Evolutionary conservation across 768 basidiomycete species (phyloP).

Genomic region (Collybia nuda): DNA sequence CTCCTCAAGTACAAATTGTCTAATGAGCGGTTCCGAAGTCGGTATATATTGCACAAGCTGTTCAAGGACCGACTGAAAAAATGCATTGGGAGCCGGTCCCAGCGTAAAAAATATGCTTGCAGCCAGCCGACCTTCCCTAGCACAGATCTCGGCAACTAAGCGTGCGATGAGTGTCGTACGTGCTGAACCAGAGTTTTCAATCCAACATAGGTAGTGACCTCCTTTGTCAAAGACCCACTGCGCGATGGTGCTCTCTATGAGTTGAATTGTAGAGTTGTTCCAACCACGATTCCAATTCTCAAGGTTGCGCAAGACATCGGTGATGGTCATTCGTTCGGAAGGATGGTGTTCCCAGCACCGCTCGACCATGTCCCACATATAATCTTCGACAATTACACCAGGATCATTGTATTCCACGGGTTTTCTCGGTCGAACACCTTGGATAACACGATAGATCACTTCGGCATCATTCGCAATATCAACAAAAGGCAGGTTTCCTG

Average conservation of each 20-base stretch:
- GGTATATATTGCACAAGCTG: constrained; percentile 13
- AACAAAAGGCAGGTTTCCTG: constrained; percentile 13
- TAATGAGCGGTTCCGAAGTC: constrained; percentile 7
- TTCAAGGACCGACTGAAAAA: constrained; percentile 10
- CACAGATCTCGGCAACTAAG: constrained; percentile 13
- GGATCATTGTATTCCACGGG: constrained; percentile 7
- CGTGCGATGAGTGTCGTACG: constrained; percentile 13
- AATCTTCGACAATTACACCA: constrained; percentile 10
- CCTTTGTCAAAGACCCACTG: constrained; percentile 15
- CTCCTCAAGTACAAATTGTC: constrained; percentile 11
- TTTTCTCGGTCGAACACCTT: constrained; percentile 10
- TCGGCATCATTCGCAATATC: constrained; percentile 15
- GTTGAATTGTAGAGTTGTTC: constrained; percentile 3
- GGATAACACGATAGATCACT: constrained; percentile 15
- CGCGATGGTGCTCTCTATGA: constrained; percentile 9
- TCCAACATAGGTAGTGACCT: constrained; percentile 14
- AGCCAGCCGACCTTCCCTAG: constrained; percentile 12
- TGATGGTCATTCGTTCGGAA: constrained; percentile 4
- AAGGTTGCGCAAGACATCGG: constrained; percentile 7
- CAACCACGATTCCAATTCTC: constrained; percentile 11
- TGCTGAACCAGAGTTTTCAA: constrained; percentile 11
- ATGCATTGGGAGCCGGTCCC: constrained; percentile 1
- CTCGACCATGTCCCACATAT: constrained; percentile 12
- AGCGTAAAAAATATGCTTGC: constrained; percentile 13
- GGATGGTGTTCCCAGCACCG: constrained; percentile 13